Base-by-base conservation (phyloP, 1,139 yeast genomes). In the Hemisphaericaspora xylofermentans region DNA sequence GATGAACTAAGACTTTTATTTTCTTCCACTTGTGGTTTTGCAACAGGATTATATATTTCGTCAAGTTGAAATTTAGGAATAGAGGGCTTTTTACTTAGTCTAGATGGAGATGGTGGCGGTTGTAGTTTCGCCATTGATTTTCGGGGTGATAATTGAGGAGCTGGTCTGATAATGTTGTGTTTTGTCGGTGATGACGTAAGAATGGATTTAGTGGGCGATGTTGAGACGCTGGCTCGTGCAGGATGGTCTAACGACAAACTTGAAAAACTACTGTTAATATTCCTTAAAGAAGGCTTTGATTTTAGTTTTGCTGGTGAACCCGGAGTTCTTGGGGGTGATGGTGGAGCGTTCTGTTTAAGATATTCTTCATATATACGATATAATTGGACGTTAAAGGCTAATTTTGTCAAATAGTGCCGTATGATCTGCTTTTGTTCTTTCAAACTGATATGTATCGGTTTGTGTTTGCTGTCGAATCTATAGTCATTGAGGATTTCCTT, bases 331-430 rank as follows among this genome's bases (percentile, higher is more conserved):
- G 42, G 17, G 9, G 36, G 39, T 28, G 37, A 41, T 5, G 36
- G 34, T 12, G 45, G 27, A 8, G 54, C 50, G 22, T 45, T 44
- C 37, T 48, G 53, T 43, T 56, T 60, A 5, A 56, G 38, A 36
- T 57, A 57, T 44, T 61, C 64, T 19, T 55, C 58, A 56, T 75
- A 82, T 8, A 83, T 73, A 36, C 89, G 61, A 21, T 74, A 78
- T n/a, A 81, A 75, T 57, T 83, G 89, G 14, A 82, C 78, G 44
- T 76, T 71, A 40, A 77, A 71, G 12, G 86, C 84, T 35, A 82
- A 50, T 37, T 63, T 68, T 14, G 63, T 65, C 18, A 82, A 61
- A 53, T 78, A 83, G 14, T 57, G 60, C 33, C 64, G 48, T 9
- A 83, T 74, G 14, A 82, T 76, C 14, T 49, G 41, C 0, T 73